Conservation (phyloP, 140 eudicot genomes). For the Ambrosia hybrid region DNA sequence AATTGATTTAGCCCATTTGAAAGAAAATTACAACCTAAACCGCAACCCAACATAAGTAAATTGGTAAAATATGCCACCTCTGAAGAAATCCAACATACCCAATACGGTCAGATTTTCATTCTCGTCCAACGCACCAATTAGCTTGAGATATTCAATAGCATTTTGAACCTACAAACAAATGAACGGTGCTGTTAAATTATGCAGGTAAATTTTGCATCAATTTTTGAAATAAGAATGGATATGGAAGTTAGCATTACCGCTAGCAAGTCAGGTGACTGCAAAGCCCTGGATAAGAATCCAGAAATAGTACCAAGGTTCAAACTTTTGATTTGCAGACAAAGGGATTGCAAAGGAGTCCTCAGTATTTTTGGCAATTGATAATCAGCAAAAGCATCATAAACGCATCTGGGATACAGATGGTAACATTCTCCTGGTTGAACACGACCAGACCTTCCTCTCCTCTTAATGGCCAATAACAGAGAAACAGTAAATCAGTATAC, state of each 20-base stretch:
- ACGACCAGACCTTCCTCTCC: conserved; percentile 97
- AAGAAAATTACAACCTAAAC: background rate
- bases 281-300: conserved; percentile 69
- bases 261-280: conserved; percentile 75
- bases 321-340: conserved; percentile 86
- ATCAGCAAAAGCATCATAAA: conserved; percentile 71
- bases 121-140: conserved; percentile 84
- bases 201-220: conserved; percentile 1
- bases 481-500: background rate
- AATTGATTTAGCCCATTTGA: background rate
- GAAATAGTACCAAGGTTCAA: conserved; percentile 78
- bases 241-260: conserved; percentile 53
- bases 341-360: conserved; percentile 85
- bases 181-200: conserved; percentile 1
- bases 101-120: conserved; percentile 63
- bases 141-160: conserved; percentile 78
- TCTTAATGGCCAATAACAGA: conserved; percentile 35
- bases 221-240: background rate
- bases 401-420: conserved; percentile 86
- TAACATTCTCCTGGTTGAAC: conserved; percentile 92
- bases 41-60: background rate
- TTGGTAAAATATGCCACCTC: conserved; percentile 1
- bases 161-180: conserved; percentile 67
- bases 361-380: conserved; percentile 81
- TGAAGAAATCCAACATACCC: conserved; percentile 34